phyloP scores from a whole-genome alignment of 1,284 basidiomycete genomes.

The Hymenochaete sp. region DNA sequence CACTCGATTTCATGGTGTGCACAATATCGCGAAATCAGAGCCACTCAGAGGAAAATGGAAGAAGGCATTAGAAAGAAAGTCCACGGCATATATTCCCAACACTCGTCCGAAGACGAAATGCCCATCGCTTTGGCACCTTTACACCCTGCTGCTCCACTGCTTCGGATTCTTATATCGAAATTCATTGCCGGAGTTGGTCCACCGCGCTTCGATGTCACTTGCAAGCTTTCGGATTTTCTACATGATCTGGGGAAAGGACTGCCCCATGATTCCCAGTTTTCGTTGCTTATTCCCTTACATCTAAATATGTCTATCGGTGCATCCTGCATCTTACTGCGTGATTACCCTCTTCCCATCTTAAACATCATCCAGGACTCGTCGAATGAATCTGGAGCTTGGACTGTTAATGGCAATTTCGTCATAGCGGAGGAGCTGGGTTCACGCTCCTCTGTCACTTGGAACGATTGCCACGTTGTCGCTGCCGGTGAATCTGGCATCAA shows the following conservation, averaged over 20 bases:
- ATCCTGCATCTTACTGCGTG: constrained; percentile 62
- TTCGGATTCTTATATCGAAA: constrained; percentile 60
- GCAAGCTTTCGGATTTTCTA: constrained; percentile 64
- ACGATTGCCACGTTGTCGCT: constrained; percentile 58
- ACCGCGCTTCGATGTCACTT: constrained; percentile 55
- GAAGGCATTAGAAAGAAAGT: constrained; percentile 31
- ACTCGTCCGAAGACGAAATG: constrained; percentile 19
- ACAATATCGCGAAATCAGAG: constrained; percentile 36
- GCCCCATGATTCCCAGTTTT: constrained; percentile 66
- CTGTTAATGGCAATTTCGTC: constrained; percentile 75
- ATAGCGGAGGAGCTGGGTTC: constrained; percentile 86
- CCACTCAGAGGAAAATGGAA: constrained; percentile 26
- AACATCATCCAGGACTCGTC: constrained; percentile 44
- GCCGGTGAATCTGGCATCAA: constrained; percentile 38
- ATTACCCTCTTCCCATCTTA: constrained; percentile 69
- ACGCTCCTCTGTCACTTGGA: constrained; percentile 62
- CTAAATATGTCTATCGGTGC: constrained; percentile 63
- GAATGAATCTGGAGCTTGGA: constrained; percentile 39
- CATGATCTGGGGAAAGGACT: constrained; percentile 62
- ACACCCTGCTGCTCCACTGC: constrained; percentile 54
- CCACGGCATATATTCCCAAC: constrained; percentile 18
- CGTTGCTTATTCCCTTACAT: constrained; percentile 80
- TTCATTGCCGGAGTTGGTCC: constrained; percentile 51
- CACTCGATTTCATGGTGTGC: constrained; percentile 78
- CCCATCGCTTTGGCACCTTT: constrained; percentile 30